These are phyloP conservation scores for Saccharomycopsis phalli DNA, from an alignment of 1,139 yeast species.

Conservation along the genomic window DNA sequence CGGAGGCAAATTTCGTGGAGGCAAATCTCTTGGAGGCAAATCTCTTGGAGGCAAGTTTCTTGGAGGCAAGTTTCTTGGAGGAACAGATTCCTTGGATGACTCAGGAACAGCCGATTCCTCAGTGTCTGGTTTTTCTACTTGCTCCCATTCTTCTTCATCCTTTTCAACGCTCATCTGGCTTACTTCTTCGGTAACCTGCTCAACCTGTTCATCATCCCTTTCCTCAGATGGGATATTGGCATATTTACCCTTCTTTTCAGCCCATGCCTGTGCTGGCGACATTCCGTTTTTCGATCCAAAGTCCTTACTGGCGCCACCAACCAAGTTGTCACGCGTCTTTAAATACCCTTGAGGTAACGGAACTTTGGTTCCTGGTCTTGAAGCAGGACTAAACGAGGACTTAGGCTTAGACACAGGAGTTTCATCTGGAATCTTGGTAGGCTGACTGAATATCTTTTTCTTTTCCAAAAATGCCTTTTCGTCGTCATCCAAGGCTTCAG, in stretches of 20 bases:
- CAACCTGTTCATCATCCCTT: constrained; percentile 26
- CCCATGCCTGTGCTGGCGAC: constrained; percentile 95
- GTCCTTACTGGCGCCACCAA: constrained; percentile 53
- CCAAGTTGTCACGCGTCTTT: constrained; percentile 37
- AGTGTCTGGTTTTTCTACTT: constrained; percentile 21
- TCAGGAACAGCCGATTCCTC: constrained; percentile 22
- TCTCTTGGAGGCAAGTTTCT: constrained; percentile 12
- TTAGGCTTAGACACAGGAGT: constrained; percentile 32
- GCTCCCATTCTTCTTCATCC: constrained; percentile 22
- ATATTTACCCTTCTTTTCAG: constrained; percentile 71
- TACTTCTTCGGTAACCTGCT: constrained; percentile 20
- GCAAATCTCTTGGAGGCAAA: constrained; percentile 12
- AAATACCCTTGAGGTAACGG: constrained; percentile 28
- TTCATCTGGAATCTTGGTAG: constrained; percentile 29
- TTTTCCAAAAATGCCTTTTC: constrained; percentile 20
- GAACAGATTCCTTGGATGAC: constrained; percentile 9
- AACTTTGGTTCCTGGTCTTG: constrained; percentile 42
- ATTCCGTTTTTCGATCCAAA: constrained; percentile 71
- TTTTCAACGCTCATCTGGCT: constrained; percentile 17
- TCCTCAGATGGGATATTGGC: constrained; percentile 22
- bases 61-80: constrained; percentile 17
- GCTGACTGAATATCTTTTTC: constrained; percentile 24
- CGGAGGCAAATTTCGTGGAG: not conserved
- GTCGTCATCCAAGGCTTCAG: constrained; percentile 20
- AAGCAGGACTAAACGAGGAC: constrained; percentile 19